Evolutionary conservation across 2,329 filamentous ascomycete species (phyloP), one percentile per base, ranked within the genome.

Genomic region (Exophiala alcalophila): DNA sequence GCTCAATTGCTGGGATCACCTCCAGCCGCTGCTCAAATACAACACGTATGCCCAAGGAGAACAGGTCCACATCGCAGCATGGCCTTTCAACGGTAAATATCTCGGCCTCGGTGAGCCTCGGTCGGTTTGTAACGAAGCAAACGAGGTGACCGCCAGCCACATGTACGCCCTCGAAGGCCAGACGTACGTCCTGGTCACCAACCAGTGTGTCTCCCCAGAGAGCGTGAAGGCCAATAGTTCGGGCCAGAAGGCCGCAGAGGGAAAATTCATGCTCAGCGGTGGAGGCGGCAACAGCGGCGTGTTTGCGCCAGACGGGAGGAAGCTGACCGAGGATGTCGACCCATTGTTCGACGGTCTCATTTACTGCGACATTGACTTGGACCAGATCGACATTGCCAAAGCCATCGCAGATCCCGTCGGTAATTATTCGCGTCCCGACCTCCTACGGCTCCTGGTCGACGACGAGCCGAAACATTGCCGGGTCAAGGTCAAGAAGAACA

Each of bases 1-100:
- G 1, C 57, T 77, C 0, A 63, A 64, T 1, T 77, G 73, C 61
- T 74, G 70, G 69, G 74, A 77, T 50, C 71, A 77, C 46, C 63
- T 63, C 2, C 68, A 76, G 52, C 70, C 72, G 3, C 61, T 76
- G 4, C 64, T 76, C 16, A 73, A 72, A 34, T 74, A 70, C 44
- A 59, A 73, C 46, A 68, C 62, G 10, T 65, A 66, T 27, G 42
- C 63, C 0, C 71, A 73, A 52, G 58, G 63, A 4, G 72, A 70
- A 41, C 57, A 65, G 18, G 66, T 77, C 19, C 72, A 77, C 50
- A 62, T 76, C 12, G 59, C 70, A 3, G 67, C 65, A 31, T 77
- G 73, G 73, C 73, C 72, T 14, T 31, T 24, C 14, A 21, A 32
- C 32, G 30, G 33, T 10, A 12, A 32, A 11, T 12, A 20, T 21